A percentile compares a stretch with the other conserved stretches of the same genome.
Conservation (phyloP, 2,329 filamentous ascomycete genomes). For the Endothia cerciana region DNA sequence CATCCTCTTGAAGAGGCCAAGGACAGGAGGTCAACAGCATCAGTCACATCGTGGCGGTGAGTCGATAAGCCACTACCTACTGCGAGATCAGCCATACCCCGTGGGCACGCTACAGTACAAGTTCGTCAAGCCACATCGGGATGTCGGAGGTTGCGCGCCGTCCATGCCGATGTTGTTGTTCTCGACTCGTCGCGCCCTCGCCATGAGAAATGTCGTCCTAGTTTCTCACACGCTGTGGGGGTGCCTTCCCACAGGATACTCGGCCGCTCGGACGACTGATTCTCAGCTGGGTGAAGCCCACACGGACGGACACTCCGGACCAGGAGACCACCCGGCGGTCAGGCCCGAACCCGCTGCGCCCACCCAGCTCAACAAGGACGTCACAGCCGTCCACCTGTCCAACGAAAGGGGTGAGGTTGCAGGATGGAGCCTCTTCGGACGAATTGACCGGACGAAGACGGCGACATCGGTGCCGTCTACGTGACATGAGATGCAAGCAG, state of each 20-base stretch:
- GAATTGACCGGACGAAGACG: slow-evolving; percentile 6
- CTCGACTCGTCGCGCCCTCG: no score
- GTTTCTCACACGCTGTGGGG: neutral
- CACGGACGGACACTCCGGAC: neutral
- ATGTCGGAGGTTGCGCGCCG: slow-evolving; percentile 16
- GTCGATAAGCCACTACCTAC: neutral
- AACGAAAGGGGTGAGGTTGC: neutral
- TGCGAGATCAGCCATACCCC: neutral
- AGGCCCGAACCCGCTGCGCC: neutral
- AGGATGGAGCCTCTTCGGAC: neutral
- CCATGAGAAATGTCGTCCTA: neutral
- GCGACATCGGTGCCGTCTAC: neutral
- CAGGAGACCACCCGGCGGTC: neutral
- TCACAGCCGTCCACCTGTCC: slow-evolving; percentile 4
- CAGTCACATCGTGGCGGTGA: slow-evolving; percentile 1
- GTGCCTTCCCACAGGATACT: neutral
- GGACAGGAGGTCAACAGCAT: neutral
- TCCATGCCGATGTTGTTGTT: neutral
- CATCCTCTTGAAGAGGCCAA: neutral
- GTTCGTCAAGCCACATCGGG: slow-evolving; percentile 14
- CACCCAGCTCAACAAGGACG: slow-evolving; percentile 10
- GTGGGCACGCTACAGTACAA: neutral
- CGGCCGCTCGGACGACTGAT: slow-evolving; percentile 9
- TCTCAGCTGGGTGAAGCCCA: neutral
- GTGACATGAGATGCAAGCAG: neutral